Evolutionary conservation across 2,329 filamentous ascomycete genomes (phyloP).

Genomic region (Peltaster fructicola): DNA sequence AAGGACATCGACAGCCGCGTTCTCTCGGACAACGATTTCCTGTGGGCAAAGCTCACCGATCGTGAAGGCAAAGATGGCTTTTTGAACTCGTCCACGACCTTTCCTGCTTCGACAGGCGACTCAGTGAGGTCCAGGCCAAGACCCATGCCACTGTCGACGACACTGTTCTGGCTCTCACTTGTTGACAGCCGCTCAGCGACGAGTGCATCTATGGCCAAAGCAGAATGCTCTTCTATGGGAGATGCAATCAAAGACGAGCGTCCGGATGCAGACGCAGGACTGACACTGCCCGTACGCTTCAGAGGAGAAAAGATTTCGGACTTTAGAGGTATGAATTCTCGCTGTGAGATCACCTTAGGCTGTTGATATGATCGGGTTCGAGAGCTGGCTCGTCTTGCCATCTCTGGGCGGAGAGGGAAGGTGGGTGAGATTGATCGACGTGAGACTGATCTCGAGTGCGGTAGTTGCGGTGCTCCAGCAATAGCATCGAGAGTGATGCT

Average conservation of each 20-base stretch:
- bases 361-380: constrained; percentile 14
- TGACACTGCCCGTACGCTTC: constrained; percentile 8
- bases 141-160: too few species aligned
- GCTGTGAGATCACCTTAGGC: constrained; percentile 15
- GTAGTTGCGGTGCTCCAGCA: constrained; percentile 2
- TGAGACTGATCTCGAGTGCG: constrained; percentile 6
- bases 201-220: too few species aligned
- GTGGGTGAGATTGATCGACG: constrained; percentile 11
- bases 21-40: too few species aligned
- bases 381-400: constrained; percentile 12
- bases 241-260: constrained; percentile 1
- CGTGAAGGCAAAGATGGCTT: too few species aligned
- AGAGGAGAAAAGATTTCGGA: constrained; percentile 19
- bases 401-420: constrained; percentile 12
- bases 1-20: too few species aligned
- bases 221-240: constrained; percentile 3
- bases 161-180: constrained; percentile 8
- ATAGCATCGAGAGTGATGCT: constrained; percentile 8
- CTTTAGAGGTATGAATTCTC: constrained; percentile 15
- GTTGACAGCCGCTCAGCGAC: too few species aligned
- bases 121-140: too few species aligned
- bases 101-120: too few species aligned
- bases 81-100: too few species aligned
- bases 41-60: too few species aligned
- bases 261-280: constrained; percentile 2